A percentile compares a stretch with the other conserved stretches of the same genome.
These are phyloP conservation scores for Sphagnum fallax DNA, from an alignment of 228 moss, liverwort and hornwort species.

Conservation along the genomic window DNA sequence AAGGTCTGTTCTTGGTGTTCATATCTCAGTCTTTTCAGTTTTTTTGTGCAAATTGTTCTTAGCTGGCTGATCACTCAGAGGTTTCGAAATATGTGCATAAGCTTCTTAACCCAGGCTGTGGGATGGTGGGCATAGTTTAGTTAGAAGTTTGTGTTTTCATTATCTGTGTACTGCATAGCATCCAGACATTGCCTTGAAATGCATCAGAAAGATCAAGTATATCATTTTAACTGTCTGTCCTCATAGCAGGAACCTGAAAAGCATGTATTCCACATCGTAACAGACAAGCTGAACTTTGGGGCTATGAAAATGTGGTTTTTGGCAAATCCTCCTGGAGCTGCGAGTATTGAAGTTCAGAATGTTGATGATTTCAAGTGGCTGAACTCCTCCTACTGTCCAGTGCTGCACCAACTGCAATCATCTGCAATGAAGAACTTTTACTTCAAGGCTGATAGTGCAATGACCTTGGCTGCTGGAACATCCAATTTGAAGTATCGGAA, in stretches of 20 bases:
- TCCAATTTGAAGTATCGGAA: conserved; percentile 71
- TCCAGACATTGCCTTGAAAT: too few relatives aligned
- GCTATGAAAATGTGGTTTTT: conserved; percentile 95
- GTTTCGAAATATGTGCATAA: too few relatives aligned
- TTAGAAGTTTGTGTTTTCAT: too few relatives aligned
- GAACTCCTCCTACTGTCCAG: conserved; percentile 77
- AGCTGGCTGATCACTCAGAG: too few relatives aligned
- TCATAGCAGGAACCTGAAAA: conserved; percentile 52
- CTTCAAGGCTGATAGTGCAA: conserved; percentile 49
- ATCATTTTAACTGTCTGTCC: too few relatives aligned
- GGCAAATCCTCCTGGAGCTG: conserved; percentile 58
- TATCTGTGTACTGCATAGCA: too few relatives aligned
- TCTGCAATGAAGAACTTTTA: conserved; percentile 64
- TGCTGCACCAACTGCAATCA: conserved; percentile 69
- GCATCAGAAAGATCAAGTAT: too few relatives aligned
- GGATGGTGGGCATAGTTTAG: too few relatives aligned
- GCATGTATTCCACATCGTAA: conserved; percentile 75
- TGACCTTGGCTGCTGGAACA: conserved; percentile 9
- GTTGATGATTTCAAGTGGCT: conserved; percentile 75
- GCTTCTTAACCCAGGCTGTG: too few relatives aligned
- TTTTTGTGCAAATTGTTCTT: too few relatives aligned
- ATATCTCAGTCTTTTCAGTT: too few relatives aligned
- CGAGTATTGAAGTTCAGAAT: conserved; percentile 67
- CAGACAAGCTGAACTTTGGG: conserved; percentile 71
- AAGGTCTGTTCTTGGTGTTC: conserved; percentile 24